phyloP scores from a whole-genome alignment of 2,329 filamentous ascomycete genomes.

The Penicillium expansum region DNA sequence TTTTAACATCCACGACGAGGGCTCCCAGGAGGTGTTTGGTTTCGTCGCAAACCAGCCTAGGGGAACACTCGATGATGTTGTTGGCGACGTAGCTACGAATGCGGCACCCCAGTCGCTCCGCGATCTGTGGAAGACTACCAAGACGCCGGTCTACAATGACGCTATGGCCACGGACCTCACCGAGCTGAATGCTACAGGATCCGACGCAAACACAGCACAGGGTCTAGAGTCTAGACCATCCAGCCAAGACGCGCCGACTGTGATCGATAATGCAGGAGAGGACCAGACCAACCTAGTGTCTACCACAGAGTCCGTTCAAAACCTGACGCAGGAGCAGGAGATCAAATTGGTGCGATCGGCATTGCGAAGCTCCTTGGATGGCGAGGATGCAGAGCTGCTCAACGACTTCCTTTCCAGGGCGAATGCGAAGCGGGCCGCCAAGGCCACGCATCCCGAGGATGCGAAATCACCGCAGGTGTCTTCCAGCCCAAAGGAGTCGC shows the following conservation, averaged over 20 bases:
- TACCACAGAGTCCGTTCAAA: constrained; percentile 20
- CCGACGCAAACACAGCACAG: constrained; percentile 13
- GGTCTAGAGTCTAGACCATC: constrained; percentile 9
- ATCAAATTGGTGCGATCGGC: constrained; percentile 37
- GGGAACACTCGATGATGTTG: not conserved
- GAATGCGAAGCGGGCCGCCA: constrained; percentile 41
- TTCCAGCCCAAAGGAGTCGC: constrained; percentile 16
- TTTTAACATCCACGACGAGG: constrained; percentile 21
- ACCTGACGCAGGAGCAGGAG: constrained; percentile 33
- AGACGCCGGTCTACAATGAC: constrained; percentile 14
- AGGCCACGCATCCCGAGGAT: constrained; percentile 26
- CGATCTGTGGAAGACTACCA: constrained; percentile 2
- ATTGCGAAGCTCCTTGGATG: constrained; percentile 38
- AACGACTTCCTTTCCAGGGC: constrained; percentile 43
- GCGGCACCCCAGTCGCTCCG: constrained; percentile 7
- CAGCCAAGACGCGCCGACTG: constrained; percentile 2
- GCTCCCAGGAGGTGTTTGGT: not conserved
- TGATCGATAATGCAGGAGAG: not conserved
- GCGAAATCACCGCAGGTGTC: constrained; percentile 14
- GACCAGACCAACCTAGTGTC: constrained; percentile 4
- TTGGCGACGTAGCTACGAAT: constrained; percentile 12
- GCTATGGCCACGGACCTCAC: not conserved
- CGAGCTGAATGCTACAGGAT: not conserved
- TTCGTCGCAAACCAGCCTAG: not conserved
- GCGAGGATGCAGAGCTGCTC: constrained; percentile 41